Evolutionary conservation across 2,329 filamentous ascomycete genomes (phyloP).

Genomic region (Monilinia fructicola): DNA sequence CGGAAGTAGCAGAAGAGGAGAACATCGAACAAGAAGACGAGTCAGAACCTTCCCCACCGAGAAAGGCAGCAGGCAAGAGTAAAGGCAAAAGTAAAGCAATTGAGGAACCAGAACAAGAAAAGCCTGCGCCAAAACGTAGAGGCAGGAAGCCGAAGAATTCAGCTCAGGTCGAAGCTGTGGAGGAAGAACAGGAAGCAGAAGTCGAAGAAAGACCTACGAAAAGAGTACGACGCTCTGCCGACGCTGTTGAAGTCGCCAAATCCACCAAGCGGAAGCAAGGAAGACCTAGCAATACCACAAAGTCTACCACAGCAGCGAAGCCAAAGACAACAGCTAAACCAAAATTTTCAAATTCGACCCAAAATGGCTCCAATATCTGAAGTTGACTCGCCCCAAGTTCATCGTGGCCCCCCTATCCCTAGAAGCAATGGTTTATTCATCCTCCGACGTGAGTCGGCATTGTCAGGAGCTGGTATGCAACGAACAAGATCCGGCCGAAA

Average conservation of each 20-base stretch:
- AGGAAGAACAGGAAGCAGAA: constrained; percentile 25
- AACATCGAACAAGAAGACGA: constrained; percentile 27
- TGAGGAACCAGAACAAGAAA: constrained; percentile 17
- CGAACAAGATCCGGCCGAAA: constrained; percentile 74
- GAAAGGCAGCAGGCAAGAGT: constrained; percentile 14
- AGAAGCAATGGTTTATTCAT: constrained; percentile 51
- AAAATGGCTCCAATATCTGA: constrained; percentile 33
- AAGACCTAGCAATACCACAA: constrained; percentile 16
- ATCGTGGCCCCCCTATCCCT: constrained; percentile 42
- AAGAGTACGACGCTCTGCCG: constrained; percentile 28
- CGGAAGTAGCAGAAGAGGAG: constrained; percentile 21
- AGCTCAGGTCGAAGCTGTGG: constrained; percentile 21
- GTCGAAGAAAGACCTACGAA: constrained; percentile 27
- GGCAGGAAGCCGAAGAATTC: constrained; percentile 20
- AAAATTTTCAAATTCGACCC: constrained; percentile 27
- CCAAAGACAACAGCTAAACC: constrained; percentile 28
- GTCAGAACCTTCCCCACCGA: constrained; percentile 8
- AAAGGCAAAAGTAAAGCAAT: constrained; percentile 25
- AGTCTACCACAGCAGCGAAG: constrained; percentile 23
- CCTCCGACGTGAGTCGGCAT: constrained; percentile 50
- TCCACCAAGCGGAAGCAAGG: constrained; percentile 7
- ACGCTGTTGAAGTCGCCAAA: constrained; percentile 21
- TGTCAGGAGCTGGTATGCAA: constrained; percentile 38
- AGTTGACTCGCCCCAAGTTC: constrained; percentile 35
- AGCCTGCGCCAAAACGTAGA: constrained; percentile 9